Base-by-base conservation (phyloP, 2,329 filamentous ascomycete species). In the Apiospora hydei region DNA sequence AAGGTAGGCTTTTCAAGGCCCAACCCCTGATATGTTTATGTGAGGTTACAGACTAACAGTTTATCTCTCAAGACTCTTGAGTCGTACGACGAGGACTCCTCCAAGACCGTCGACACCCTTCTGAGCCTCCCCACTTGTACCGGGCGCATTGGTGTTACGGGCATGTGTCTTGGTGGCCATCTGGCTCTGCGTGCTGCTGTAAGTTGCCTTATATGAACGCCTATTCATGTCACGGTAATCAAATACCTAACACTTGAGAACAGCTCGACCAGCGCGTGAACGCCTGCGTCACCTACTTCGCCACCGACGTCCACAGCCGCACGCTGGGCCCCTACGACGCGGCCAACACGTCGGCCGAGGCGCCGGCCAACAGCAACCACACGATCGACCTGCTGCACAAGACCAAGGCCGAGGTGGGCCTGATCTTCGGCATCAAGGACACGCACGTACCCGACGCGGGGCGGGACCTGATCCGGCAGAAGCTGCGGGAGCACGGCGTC, bases 111-210 rank as follows among this genome's bases (percentile, higher is more conserved):
- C 47, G 90, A 94, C 80, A 85, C 90, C 73, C 89, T 96, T 43
- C 86, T 96, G 67, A 88, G 87, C 34, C 87, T 95, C 30, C 88
- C 90, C 5, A 94, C 92, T n/a, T 94, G 95, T 83, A 97, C 91
- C 73, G 95, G 95, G 69, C 88, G 89, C 47, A 89, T 98, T 76
- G 94, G 94, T 66, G 86, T 92, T 5, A 95, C 93, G 16, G 94
- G 94, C 73, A 98, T 98, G 95, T 98, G 95, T 82, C 90, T 98
- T 1, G 96, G 96, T 70, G 95, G 96, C 1, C 96, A 98, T 80
- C 89, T 98, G 24, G 94, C 90, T 71, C 82, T 90, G 68, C 93
- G 82, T 70, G 87, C 88, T 61, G 84, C 84, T 74, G 88, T 89
- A 84, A 72, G 85, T 80, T 61, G 4, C 10, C 18, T 30, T n/a